A percentile compares a stretch with the other conserved stretches of the same genome.
These are phyloP conservation scores for Talaromyces liani DNA, from an alignment of 495 filamentous ascomycete genomes.

Conservation along the genomic window DNA sequence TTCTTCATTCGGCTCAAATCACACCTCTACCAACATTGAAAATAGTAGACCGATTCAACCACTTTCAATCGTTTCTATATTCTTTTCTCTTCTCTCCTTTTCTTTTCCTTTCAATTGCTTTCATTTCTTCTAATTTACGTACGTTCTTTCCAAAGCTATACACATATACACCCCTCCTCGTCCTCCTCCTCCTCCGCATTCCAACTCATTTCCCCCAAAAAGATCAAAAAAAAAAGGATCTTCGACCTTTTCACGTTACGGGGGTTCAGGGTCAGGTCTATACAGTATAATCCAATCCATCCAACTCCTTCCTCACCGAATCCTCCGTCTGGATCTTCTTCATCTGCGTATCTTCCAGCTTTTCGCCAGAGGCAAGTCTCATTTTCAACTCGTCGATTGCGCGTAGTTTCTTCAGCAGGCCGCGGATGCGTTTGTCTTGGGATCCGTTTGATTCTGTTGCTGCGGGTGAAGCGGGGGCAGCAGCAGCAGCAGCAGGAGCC, in stretches of 20 bases:
- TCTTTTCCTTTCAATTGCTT: not conserved
- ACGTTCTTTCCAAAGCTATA: not conserved
- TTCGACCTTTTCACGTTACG: too few relatives aligned
- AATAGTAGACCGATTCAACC: too few relatives aligned
- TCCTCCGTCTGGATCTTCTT: conserved; percentile 94
- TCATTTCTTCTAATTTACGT: not conserved
- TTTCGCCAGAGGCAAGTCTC: conserved; percentile 87
- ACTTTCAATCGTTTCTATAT: not conserved
- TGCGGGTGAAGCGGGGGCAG: conserved; percentile 13
- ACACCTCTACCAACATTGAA: too few relatives aligned
- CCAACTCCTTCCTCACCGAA: conserved; percentile 72
- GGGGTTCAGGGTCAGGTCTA: conserved; percentile 11
- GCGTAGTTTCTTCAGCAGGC: conserved; percentile 90
- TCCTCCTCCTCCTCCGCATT: not conserved
- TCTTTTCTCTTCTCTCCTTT: not conserved
- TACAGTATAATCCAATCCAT: conserved; percentile 48
- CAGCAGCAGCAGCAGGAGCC: conserved; percentile 5
- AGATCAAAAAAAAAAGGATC: not conserved
- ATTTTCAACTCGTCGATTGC: conserved; percentile 98
- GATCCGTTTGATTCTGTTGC: conserved; percentile 31
- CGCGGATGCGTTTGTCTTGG: conserved; percentile 82
- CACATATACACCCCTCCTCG: not conserved
- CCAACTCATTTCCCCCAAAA: not conserved
- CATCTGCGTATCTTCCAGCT: conserved; percentile 95
- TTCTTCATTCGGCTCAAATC: too few relatives aligned